These are phyloP conservation scores for Ophiorrhiza pumila DNA, from an alignment of 257 asterid species.

Conservation along the genomic window DNA sequence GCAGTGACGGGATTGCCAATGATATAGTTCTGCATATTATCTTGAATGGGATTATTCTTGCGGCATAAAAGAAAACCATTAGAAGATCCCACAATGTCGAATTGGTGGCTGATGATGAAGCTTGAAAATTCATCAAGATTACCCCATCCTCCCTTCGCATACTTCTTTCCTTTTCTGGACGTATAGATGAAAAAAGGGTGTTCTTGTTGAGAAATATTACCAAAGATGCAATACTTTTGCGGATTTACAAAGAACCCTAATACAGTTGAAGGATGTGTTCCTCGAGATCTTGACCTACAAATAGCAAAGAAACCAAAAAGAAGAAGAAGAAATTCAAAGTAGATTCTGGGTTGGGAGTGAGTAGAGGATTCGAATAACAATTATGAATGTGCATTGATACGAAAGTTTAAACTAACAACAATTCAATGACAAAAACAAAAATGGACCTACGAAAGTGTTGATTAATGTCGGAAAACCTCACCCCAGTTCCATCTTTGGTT, in stretches of 20 bases:
- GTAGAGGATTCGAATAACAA: no score
- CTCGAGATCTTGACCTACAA: not conserved
- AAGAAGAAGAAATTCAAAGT: no score
- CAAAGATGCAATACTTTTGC: no score
- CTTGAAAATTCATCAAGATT: not conserved
- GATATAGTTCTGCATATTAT: not conserved
- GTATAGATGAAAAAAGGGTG: not conserved
- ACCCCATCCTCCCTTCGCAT: not conserved
- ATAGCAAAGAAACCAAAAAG: not conserved
- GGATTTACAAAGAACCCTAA: not conserved
- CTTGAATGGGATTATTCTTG: not conserved
- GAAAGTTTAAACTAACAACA: no score
- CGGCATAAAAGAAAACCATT: not conserved
- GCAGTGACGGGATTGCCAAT: not conserved
- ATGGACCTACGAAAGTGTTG: no score
- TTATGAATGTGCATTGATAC: no score
- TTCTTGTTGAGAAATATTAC: not conserved
- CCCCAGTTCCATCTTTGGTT: not conserved
- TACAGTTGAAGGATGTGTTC: not conserved
- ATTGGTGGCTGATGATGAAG: not conserved
- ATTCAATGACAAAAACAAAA: no score
- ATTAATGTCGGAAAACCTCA: no score
- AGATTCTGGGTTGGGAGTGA: no score
- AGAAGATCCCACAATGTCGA: not conserved
- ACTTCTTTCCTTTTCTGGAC: not conserved